Conservation (phyloP, 2,329 filamentous ascomycete genomes). For the Aaosphaeria arxii region DNA sequence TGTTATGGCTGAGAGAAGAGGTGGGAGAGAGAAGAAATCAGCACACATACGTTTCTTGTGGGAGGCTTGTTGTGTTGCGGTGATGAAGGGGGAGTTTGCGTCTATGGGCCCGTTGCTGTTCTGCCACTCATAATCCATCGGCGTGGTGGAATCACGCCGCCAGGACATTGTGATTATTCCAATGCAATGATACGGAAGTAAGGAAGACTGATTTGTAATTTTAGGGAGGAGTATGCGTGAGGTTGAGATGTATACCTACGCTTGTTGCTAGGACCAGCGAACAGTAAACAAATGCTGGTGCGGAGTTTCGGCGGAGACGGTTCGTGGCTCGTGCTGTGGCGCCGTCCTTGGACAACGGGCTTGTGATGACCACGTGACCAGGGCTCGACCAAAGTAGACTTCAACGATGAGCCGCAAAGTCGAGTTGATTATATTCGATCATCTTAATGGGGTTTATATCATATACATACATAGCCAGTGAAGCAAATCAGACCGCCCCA, state of each 20-base stretch:
- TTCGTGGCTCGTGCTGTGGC: conserved; percentile 5
- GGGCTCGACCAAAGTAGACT: too few relatives aligned
- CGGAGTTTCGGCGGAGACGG: background rate
- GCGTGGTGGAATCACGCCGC: conserved; percentile 40
- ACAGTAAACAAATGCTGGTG: background rate
- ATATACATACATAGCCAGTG: too few relatives aligned
- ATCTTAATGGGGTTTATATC: too few relatives aligned
- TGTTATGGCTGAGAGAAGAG: conserved; percentile 7
- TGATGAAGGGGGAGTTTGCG: conserved; percentile 47
- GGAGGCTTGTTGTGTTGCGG: conserved; percentile 21
- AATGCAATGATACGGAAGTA: too few relatives aligned
- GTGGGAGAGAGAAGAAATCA: conserved; percentile 3
- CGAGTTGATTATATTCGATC: too few relatives aligned
- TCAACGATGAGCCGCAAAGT: too few relatives aligned
- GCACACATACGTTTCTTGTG: conserved; percentile 39
- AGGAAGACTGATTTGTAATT: too few relatives aligned
- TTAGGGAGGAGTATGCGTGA: background rate
- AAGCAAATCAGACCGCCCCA: too few relatives aligned
- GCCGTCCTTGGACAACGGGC: background rate
- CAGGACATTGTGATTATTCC: conserved; percentile 20
- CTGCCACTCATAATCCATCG: conserved; percentile 56
- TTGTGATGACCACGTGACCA: too few relatives aligned
- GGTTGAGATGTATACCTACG: conserved; percentile 1
- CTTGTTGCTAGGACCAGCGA: conserved; percentile 3
- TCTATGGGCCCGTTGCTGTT: conserved; percentile 47